Percentiles rank a stretch among this genome's conserved stretches.
These are phyloP conservation scores for Phytophthora megakarya DNA, from an alignment of 352 stramenopile genomes.

Conservation along the genomic window DNA sequence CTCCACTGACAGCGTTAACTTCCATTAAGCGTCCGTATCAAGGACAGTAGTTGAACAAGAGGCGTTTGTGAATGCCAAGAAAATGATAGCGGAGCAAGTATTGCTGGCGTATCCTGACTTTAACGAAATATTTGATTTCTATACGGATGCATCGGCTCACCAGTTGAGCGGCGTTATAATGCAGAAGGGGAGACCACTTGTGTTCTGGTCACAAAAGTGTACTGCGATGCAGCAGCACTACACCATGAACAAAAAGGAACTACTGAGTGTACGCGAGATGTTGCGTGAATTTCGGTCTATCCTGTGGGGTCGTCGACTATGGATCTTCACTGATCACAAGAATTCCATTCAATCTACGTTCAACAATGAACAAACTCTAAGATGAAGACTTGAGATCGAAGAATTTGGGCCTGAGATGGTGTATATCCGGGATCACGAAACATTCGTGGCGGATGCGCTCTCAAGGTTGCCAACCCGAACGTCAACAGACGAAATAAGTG, in stretches of 20 bases:
- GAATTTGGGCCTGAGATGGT: conserved; percentile 3
- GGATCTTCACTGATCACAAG: conserved; percentile 12
- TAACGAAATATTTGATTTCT: not conserved
- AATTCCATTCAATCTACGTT: conserved; percentile 1
- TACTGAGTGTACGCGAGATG: conserved; percentile 9
- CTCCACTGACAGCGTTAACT: not conserved
- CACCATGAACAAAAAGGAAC: conserved; percentile 12
- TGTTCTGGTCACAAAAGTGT: not conserved
- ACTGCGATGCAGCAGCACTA: not conserved
- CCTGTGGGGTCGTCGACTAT: not conserved
- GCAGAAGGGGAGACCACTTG: not conserved
- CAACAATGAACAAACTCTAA: not conserved
- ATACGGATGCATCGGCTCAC: conserved; percentile 4
- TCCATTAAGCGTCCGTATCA: not conserved
- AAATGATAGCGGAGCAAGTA: not conserved
- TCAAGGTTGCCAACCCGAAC: conserved; percentile 1
- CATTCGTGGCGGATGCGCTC: conserved; percentile 4
- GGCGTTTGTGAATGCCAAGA: not conserved
- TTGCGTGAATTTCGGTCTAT: conserved; percentile 10
- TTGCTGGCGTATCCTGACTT: conserved; percentile 1
- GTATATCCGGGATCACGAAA: not conserved
- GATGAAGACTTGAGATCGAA: conserved; percentile 14
- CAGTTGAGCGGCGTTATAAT: conserved; percentile 6
- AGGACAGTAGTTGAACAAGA: not conserved
- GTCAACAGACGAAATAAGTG: too few species aligned